Evolutionary conservation across 2,329 filamentous ascomycete genomes (phyloP).

Genomic region (Coniochaeta prunicola): DNA sequence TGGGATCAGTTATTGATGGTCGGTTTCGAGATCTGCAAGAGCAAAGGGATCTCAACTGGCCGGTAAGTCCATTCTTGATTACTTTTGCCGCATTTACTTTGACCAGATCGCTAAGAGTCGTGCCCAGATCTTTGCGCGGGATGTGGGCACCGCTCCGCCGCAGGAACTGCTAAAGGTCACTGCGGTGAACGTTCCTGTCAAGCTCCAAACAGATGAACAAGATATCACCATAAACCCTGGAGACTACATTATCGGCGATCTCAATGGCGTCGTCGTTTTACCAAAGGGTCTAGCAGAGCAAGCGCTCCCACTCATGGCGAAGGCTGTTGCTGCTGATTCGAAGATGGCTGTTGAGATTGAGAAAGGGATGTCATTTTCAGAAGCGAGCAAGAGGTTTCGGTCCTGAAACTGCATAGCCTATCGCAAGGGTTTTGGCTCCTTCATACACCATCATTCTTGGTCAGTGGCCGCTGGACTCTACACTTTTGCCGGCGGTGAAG

Average conservation of each 20-base stretch:
- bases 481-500: no score
- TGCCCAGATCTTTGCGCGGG: conserved; percentile 30
- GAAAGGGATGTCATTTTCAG: conserved; percentile 33
- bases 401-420: no score
- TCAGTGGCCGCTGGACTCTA: no score
- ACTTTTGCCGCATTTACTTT: background rate
- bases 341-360: conserved; percentile 32
- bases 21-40: conserved; percentile 45
- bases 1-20: conserved; percentile 44
- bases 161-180: conserved; percentile 33
- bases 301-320: conserved; percentile 31
- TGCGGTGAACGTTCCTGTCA: conserved; percentile 31
- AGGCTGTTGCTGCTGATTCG: conserved; percentile 32
- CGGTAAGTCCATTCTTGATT: conserved; percentile 24
- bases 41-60: conserved; percentile 39
- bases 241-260: conserved; percentile 35
- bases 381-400: conserved; percentile 35
- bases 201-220: conserved; percentile 27
- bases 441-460: no score
- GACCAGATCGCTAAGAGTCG: background rate
- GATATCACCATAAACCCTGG: conserved; percentile 31
- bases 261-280: conserved; percentile 38
- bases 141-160: conserved; percentile 35
- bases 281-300: conserved; percentile 29
- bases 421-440: no score